These are phyloP conservation scores for Cadophora malorum DNA, from an alignment of 2,329 filamentous ascomycete genomes.

Conservation along the genomic window DNA sequence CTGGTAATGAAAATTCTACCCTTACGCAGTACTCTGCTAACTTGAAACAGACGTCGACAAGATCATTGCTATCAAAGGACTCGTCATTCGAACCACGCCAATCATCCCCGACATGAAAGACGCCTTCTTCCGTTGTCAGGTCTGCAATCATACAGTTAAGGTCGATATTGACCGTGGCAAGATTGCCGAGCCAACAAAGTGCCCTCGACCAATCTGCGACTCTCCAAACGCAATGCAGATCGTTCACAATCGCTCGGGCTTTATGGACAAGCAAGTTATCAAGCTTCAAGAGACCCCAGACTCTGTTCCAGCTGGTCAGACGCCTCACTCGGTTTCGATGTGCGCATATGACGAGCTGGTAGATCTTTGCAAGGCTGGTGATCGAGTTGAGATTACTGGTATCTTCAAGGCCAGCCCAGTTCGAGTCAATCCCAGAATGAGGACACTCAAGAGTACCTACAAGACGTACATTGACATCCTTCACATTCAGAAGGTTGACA, in stretches of 20 bases:
- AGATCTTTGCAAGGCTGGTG: slow-evolving; percentile 97
- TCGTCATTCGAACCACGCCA: slow-evolving; percentile 94
- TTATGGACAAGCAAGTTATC: slow-evolving; percentile 98
- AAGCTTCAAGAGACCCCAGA: slow-evolving; percentile 98
- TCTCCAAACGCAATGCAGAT: slow-evolving; percentile 98
- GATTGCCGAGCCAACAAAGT: slow-evolving; percentile 92
- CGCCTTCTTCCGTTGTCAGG: slow-evolving; percentile 94
- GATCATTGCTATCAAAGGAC: slow-evolving; percentile 90
- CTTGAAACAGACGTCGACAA: slow-evolving; percentile 81
- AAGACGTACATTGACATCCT: slow-evolving; percentile 97
- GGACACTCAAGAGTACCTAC: slow-evolving; percentile 92
- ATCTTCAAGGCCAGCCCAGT: slow-evolving; percentile 97
- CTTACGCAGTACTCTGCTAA: slow-evolving; percentile 38
- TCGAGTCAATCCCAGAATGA: slow-evolving; percentile 89
- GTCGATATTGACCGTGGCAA: slow-evolving; percentile 94
- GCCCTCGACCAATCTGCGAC: slow-evolving; percentile 80
- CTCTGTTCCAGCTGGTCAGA: slow-evolving; percentile 92
- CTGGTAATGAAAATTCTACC: slow-evolving; percentile 55
- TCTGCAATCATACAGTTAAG: slow-evolving; percentile 89
- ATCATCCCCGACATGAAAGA: slow-evolving; percentile 99
- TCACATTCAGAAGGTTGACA: slow-evolving; percentile 96
- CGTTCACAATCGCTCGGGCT: slow-evolving; percentile 91
- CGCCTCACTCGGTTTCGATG: slow-evolving; percentile 94
- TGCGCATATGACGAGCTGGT: slow-evolving; percentile 97
- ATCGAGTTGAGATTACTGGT: slow-evolving; percentile 92